These are phyloP conservation scores for Aspergillus saccharolyticus DNA, from an alignment of 495 filamentous ascomycete genomes.

Conservation along the genomic window DNA sequence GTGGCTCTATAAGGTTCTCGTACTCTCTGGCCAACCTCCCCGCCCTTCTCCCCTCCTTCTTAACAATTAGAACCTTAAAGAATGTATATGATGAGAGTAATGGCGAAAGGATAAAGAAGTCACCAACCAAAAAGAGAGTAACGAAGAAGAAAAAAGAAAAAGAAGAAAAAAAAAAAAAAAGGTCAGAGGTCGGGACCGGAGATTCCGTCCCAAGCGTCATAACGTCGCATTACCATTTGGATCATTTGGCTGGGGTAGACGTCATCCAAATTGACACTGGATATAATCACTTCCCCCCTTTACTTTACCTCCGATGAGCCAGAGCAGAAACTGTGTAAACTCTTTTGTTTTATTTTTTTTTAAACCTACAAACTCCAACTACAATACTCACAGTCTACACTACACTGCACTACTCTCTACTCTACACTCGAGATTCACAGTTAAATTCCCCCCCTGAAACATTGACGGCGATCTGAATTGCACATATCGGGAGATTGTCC, in stretches of 20 bases:
- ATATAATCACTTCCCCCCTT: constrained; percentile 10
- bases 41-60: not conserved
- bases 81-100: not conserved
- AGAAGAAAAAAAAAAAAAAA: not conserved
- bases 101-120: not conserved
- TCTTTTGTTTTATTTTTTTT: no score
- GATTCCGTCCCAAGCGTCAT: constrained; percentile 21
- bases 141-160: not conserved
- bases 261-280: constrained; percentile 24
- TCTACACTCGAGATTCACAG: not conserved
- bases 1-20: not conserved
- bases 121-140: no score
- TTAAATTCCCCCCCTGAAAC: not conserved
- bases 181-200: constrained; percentile 7
- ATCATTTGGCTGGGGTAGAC: constrained; percentile 18
- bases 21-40: not conserved
- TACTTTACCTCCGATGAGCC: not conserved
- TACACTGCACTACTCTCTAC: not conserved
- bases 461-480: not conserved
- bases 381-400: not conserved
- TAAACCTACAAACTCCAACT: not conserved
- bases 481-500: not conserved
- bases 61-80: not conserved
- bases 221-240: constrained; percentile 18
- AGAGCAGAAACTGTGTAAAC: not conserved